A percentile compares a stretch with the other conserved stretches of the same genome.
These are phyloP conservation scores for Cadophora malorum DNA, from an alignment of 2,329 filamentous ascomycete species.

Conservation along the genomic window DNA sequence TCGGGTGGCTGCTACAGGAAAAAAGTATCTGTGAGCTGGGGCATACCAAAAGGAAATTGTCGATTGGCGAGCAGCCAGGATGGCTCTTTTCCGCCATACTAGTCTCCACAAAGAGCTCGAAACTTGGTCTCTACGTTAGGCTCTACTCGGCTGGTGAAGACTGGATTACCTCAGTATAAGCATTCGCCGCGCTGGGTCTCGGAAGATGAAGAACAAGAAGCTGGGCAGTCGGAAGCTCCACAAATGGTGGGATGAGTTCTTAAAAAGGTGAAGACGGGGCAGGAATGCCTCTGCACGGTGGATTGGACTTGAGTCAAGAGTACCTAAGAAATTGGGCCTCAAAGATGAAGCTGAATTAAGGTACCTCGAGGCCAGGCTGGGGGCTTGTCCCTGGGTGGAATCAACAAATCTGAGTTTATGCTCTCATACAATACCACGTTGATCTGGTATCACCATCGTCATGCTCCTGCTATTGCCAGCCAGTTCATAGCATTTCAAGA, in stretches of 20 bases:
- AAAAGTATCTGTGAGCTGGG: slow-evolving; percentile 77
- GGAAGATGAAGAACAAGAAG: too few relatives aligned
- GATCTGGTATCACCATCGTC: not conserved
- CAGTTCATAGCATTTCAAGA: not conserved
- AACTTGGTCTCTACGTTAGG: too few relatives aligned
- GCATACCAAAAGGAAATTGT: not conserved
- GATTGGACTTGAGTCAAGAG: too few relatives aligned
- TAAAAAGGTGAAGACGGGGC: too few relatives aligned
- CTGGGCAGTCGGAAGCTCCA: too few relatives aligned
- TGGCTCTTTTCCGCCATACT: too few relatives aligned
- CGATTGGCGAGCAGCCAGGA: not conserved
- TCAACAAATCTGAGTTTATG: not conserved
- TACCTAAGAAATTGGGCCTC: not conserved
- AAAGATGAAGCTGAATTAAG: not conserved
- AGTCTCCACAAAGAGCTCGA: too few relatives aligned
- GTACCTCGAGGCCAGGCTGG: not conserved
- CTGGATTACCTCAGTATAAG: too few relatives aligned
- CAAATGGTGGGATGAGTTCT: too few relatives aligned
- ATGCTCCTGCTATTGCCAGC: not conserved
- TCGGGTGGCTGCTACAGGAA: slow-evolving; percentile 84
- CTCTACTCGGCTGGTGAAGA: too few relatives aligned
- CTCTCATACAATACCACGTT: not conserved
- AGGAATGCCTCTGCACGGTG: too few relatives aligned
- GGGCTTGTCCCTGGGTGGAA: not conserved
- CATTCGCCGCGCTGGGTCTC: too few relatives aligned